Percentiles rank a stretch among this genome's conserved stretches.
These are phyloP conservation scores for Poa annua DNA, from an alignment of 176 grass and related monocot species.

Conservation along the genomic window DNA sequence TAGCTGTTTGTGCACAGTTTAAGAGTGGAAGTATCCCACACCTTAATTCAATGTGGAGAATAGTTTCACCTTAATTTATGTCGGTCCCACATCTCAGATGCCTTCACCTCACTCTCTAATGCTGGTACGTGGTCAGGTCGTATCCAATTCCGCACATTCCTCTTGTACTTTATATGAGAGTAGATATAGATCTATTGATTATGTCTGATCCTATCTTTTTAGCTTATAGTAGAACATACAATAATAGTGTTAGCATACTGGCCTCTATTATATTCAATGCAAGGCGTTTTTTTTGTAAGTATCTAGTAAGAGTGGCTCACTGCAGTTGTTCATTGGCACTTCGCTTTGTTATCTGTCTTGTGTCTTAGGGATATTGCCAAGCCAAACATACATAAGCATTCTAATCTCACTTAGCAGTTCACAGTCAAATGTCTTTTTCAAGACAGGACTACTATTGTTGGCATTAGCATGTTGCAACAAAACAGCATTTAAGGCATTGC, in stretches of 20 bases:
- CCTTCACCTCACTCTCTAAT: conserved; percentile 10
- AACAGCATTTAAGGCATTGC: not conserved
- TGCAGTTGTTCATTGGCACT: conserved; percentile 6
- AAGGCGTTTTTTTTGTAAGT: conserved; percentile 4
- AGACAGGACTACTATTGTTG: not conserved
- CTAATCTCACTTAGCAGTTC: conserved; percentile 10
- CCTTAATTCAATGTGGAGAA: not conserved
- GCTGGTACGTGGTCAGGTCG: not conserved
- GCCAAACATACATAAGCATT: conserved; percentile 8
- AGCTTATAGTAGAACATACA: conserved; percentile 22
- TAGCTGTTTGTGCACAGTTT: not conserved
- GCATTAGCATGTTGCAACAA: not conserved
- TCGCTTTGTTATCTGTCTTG: not conserved
- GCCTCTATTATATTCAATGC: not conserved
- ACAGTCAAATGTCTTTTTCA: not conserved
- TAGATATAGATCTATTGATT: not conserved
- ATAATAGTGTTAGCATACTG: not conserved
- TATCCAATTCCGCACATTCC: not conserved
- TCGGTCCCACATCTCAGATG: not conserved
- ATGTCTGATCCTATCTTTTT: conserved; percentile 8
- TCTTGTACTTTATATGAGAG: not conserved
- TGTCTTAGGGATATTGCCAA: not conserved
- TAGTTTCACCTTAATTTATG: conserved; percentile 8
- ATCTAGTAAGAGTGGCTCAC: not conserved
- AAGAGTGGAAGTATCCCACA: not conserved